Evolutionary conservation across 495 filamentous ascomycete genomes (phyloP).

Genomic region (Penicillium lagena): DNA sequence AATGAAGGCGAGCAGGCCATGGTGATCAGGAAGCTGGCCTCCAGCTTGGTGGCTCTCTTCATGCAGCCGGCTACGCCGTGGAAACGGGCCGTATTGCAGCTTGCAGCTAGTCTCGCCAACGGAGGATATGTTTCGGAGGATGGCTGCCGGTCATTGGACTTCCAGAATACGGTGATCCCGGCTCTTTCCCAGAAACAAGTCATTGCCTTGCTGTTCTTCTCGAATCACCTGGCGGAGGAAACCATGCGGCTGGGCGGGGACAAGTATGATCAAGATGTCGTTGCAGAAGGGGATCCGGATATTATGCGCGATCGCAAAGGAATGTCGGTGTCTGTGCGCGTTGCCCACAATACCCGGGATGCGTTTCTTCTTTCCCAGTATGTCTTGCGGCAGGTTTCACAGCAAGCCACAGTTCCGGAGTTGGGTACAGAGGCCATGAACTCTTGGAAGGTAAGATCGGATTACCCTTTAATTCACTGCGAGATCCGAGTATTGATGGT

Average conservation of each 20-base stretch:
- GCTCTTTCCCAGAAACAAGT: conserved; percentile 49
- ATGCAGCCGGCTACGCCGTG: conserved; percentile 63
- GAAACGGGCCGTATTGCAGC: conserved; percentile 60
- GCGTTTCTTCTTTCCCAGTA: conserved; percentile 32
- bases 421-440: conserved; percentile 27
- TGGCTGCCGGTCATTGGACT: conserved; percentile 39
- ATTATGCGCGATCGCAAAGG: no score
- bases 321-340: conserved; percentile 1
- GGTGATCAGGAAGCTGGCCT: conserved; percentile 77
- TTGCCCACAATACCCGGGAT: conserved; percentile 28
- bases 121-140: conserved; percentile 46
- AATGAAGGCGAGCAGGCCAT: conserved; percentile 52
- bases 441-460: conserved; percentile 28
- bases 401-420: conserved; percentile 15
- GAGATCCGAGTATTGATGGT: no score
- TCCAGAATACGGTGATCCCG: conserved; percentile 36
- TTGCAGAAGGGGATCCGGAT: no score
- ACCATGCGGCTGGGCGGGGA: conserved; percentile 21
- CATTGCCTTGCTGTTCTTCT: conserved; percentile 63
- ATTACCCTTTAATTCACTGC: not conserved
- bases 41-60: conserved; percentile 74
- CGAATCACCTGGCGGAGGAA: conserved; percentile 68
- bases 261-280: no score
- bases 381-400: conserved; percentile 26
- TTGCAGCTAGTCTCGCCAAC: conserved; percentile 54